Evolutionary conservation across 2,329 filamentous ascomycete genomes (phyloP), one percentile per base, ranked within the genome.

Genomic region (Diaporthe sp.): DNA sequence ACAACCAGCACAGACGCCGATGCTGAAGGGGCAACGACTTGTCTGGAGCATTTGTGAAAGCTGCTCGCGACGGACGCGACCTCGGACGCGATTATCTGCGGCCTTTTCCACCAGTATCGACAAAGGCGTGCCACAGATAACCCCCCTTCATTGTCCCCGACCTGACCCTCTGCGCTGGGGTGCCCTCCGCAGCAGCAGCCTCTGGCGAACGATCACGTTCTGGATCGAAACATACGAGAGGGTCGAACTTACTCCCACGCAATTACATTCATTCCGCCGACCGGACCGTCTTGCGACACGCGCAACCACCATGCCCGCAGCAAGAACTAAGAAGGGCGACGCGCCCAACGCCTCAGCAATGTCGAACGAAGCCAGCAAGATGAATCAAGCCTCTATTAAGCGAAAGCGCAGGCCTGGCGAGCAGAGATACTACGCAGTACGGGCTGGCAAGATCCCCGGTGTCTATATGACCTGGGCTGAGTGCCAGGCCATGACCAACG

Each of bases 391-490:
- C 35, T 30, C 71, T 30, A 13, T 71, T 47, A 89, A 89, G 81
- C 84, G 86, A 72, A 90, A 88, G 82, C 80, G 81, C 59, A 87
- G 88, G 63, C 71, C 79, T 3, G 70, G 69, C 53, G 79, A 80
- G 42, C 85, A 85, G 75, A 93, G 92, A 78, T 93, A 86, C 80
- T 93, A 93, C 79, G 92, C 89, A 30, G 92, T 93, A 39, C 86
- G 86, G 56, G 85, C 83, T 51, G 91, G 92, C 22, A 84, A 86
- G 75, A 82, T 81, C 17, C 90, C 90, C 0, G 91, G 92, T 10
- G 88, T 93, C n/a, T 93, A 92, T 80, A 81, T 85, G 73, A 88
- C 84, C 3, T 93, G 91, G 86, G 79, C 85, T n/a, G 89, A 92
- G 69, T 93, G 91, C 78, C 86, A 91, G 80, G 83, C 85, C 73